Evolutionary conservation across 2,329 filamentous ascomycete species (phyloP).

Genomic region (Colletotrichum tropicicola): DNA sequence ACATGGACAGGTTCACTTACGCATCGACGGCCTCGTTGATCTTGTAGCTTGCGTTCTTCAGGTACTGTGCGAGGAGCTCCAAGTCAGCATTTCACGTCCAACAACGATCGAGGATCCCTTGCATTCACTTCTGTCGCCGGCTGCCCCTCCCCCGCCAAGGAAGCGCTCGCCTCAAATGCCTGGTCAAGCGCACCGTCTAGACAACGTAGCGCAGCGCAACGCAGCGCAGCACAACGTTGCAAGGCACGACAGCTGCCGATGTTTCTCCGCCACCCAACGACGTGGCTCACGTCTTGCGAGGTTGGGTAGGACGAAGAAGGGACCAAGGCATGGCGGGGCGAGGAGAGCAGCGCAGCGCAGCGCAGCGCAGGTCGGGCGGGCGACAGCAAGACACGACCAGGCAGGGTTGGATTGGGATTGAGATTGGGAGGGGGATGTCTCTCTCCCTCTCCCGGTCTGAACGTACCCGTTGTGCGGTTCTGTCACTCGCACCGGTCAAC

Average conservation of each 20-base stretch:
- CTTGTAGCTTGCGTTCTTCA: slow-evolving; percentile 59
- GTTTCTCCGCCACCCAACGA: slow-evolving; percentile 8
- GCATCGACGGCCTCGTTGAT: slow-evolving; percentile 63
- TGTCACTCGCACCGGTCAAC: slow-evolving; percentile 53
- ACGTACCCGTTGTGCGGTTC: slow-evolving; percentile 55
- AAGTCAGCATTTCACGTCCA: slow-evolving; percentile 26
- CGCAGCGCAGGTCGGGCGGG: too few relatives aligned
- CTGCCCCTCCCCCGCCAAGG: slow-evolving; percentile 7
- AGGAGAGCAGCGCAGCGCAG: not conserved
- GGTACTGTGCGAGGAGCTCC: slow-evolving; percentile 45
- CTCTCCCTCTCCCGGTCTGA: not conserved
- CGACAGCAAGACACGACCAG: too few relatives aligned
- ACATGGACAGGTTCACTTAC: slow-evolving; percentile 54
- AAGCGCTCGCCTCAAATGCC: not conserved
- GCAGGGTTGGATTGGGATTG: too few relatives aligned
- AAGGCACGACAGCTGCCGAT: slow-evolving; percentile 4
- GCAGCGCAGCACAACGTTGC: not conserved
- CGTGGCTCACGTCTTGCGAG: not conserved
- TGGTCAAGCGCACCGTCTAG: not conserved
- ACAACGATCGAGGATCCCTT: not conserved
- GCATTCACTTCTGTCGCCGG: not conserved
- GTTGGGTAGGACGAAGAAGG: not conserved
- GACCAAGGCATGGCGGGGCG: not conserved
- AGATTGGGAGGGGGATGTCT: not conserved
- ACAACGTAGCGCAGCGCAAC: not conserved